Percentiles rank a stretch among this genome's conserved stretches.
These are phyloP conservation scores for Lecanoromycetidae sp. DNA, from an alignment of 2,329 filamentous ascomycete genomes.

Conservation along the genomic window DNA sequence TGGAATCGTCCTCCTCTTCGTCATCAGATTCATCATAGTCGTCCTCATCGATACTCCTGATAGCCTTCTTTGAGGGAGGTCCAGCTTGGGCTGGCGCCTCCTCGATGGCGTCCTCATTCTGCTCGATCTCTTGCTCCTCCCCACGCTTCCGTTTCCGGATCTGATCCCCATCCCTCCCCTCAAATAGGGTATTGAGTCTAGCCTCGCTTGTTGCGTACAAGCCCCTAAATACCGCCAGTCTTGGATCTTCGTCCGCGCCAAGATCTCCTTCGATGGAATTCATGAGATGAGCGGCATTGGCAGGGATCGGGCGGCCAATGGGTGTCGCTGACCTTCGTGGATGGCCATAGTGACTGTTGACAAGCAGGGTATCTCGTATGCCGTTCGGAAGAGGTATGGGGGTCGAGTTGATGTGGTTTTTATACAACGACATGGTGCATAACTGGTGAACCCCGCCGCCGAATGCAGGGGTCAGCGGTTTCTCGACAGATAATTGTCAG, in stretches of 20 bases:
- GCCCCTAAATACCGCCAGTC: slow-evolving; percentile 59
- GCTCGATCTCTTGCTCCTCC: slow-evolving; percentile 23
- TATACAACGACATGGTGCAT: slow-evolving; percentile 11
- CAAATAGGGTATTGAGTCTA: slow-evolving; percentile 66
- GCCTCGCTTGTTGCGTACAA: slow-evolving; percentile 66
- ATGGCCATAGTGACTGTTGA: slow-evolving; percentile 10
- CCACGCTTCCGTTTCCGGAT: slow-evolving; percentile 11
- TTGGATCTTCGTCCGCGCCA: slow-evolving; percentile 57
- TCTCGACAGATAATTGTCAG: too few species aligned
- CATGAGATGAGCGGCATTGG: slow-evolving; percentile 36
- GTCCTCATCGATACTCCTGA: slow-evolving; percentile 67
- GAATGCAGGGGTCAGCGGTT: slow-evolving; percentile 2
- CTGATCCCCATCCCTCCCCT: slow-evolving; percentile 26
- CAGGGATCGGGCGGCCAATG: slow-evolving; percentile 24
- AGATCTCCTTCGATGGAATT: slow-evolving; percentile 40
- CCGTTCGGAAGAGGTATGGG: slow-evolving; percentile 5
- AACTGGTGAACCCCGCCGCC: slow-evolving; percentile 5
- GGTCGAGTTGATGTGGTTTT: slow-evolving; percentile 10
- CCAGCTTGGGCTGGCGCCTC: slow-evolving; percentile 20
- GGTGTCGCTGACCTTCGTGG: slow-evolving; percentile 15
- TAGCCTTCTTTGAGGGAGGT: slow-evolving; percentile 52
- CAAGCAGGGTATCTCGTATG: slow-evolving; percentile 14
- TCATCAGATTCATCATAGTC: slow-evolving; percentile 53
- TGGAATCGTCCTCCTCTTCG: slow-evolving; percentile 39
- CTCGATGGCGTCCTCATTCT: slow-evolving; percentile 31